phyloP scores from a whole-genome alignment of 2,329 filamentous ascomycete species.

The Penicillium sp. region DNA sequence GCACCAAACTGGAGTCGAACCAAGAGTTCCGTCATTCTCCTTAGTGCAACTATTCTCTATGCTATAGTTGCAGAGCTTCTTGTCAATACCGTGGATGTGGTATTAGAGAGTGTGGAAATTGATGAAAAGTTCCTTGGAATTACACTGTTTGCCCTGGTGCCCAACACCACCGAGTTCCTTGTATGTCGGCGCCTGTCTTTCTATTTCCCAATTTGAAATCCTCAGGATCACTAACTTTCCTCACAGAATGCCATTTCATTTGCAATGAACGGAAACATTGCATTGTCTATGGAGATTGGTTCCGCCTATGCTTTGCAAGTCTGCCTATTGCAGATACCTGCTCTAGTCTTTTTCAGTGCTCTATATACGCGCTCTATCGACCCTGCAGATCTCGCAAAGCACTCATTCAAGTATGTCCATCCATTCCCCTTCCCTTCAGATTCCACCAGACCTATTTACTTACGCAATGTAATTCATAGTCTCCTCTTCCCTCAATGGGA shows the following conservation, averaged over 20 bases:
- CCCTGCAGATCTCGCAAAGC: conserved; percentile 52
- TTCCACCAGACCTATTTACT: not conserved
- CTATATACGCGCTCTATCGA: conserved; percentile 63
- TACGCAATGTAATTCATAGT: conserved; percentile 38
- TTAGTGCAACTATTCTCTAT: conserved; percentile 87
- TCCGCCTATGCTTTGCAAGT: conserved; percentile 96
- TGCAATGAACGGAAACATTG: conserved; percentile 99
- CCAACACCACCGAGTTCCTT: conserved; percentile 97
- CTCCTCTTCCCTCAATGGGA: conserved; percentile 99
- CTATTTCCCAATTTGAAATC: not conserved
- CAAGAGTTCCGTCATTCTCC: conserved; percentile 86
- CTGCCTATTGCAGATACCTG: conserved; percentile 90
- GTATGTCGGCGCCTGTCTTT: conserved; percentile 54
- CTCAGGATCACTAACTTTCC: conserved; percentile 4
- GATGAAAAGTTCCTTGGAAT: conserved; percentile 98
- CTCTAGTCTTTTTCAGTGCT: conserved; percentile 87
- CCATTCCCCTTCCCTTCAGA: not conserved
- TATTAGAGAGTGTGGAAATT: conserved; percentile 83
- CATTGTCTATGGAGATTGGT: conserved; percentile 97
- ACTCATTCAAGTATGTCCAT: conserved; percentile 54
- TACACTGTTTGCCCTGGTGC: conserved; percentile 92
- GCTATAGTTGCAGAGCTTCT: conserved; percentile 97
- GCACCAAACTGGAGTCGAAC: conserved; percentile 96
- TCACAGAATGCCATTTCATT: conserved; percentile 92
- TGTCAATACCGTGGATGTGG: conserved; percentile 96